Base-by-base conservation (phyloP, 2,329 filamentous ascomycete species). In the Aureobasidium sp. region DNA sequence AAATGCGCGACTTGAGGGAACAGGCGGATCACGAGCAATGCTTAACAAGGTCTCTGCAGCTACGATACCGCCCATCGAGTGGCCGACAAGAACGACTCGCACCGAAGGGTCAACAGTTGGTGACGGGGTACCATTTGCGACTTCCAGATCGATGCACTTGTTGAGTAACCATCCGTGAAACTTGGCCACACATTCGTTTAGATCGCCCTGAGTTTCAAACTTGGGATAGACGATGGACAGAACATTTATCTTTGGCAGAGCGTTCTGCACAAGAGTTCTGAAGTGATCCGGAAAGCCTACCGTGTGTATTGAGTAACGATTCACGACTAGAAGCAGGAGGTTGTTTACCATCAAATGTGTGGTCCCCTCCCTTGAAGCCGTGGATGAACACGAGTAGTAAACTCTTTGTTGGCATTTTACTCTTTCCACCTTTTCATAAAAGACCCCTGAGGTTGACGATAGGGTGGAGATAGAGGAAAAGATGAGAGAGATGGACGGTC, bases 121-220 rank as follows among this genome's bases (percentile, higher is more conserved):
- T 5, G 88, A 92, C 1, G 89, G 84, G 0, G 91, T 93, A 49
- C 82, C 81, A 67, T 89, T 88, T 32, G 82, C 85, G 62, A 97
- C 92, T 76, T 99, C 93, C 69, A 97, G 80, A 73, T 97, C 94
- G 68, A 97, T 97, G 68, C 97, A 90, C 68, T 90, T 90, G 71
- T 97, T 88, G 66, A 92, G 85, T 16, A 97, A 84, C 88, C 90
- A 94, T 75, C 89, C 86, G 66, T 86, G 85, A 75, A 94, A 92
- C 32, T 84, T 80, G 63, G 79, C 78, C 63, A 93, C 89, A 71
- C 86, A 89, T 64, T 87, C 82, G 50, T 80, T 78, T 51, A 94
- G 75, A 70, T 93, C 88, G 16, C 90, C 90, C 63, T 87, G 80
- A n/a, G 90, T 94, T 74, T 93, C 89, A 73, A 87, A 94, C 67